Evolutionary conservation across 2,329 filamentous ascomycete genomes (phyloP), one percentile per base, ranked within the genome.

Genomic region (Didymellaceae sp.): DNA sequence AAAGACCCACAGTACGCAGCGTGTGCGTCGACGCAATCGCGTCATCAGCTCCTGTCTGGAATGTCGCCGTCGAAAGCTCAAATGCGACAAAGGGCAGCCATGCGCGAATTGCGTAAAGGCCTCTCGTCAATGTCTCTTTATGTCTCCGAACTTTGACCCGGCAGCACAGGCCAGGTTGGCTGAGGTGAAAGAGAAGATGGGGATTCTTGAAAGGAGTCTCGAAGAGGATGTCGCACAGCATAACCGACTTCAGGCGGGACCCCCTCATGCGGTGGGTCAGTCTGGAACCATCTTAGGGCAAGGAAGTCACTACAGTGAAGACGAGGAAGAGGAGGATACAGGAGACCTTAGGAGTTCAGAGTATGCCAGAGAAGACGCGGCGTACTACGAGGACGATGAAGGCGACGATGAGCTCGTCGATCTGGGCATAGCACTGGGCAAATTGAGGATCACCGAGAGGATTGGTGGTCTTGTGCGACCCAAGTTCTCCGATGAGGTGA

Each of bases 101-200:
- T 93, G 89, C 67, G 79, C 79, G 57, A 89, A 89, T 70, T 88
- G 85, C 71, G 73, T 71, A n/a, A 74, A 78, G 42, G 78, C 76
- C 64, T 63, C 68, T n/a, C 74, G 80, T 14, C 76, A 80, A 57
- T 83, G 81, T 59, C 70, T 88, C 28, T 90, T 88, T 65, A 78
- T 90, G 26, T 83, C 85, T 2, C 82, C 85, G 0, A 81, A 85
- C 17, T 76, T 89, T n/a, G 88, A 91, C 68, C 81, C 87, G 53
- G 83, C 83, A 6, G 84, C 84, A 44, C 86, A 89, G 70, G 79
- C 86, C 60, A 86, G 86, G 61, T 78, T 91, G 45, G 87, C 86
- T 4, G 86, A 90, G 64, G 86, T 91, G 69, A 91, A 91, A 74
- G 88, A 91, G 70, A 87, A 87, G 71, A 88, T 91, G 72, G 87